Percentiles rank a stretch among this genome's conserved stretches.
These are phyloP conservation scores for Pascua sp. DNA, from an alignment of 1,284 basidiomycete species.

Conservation along the genomic window DNA sequence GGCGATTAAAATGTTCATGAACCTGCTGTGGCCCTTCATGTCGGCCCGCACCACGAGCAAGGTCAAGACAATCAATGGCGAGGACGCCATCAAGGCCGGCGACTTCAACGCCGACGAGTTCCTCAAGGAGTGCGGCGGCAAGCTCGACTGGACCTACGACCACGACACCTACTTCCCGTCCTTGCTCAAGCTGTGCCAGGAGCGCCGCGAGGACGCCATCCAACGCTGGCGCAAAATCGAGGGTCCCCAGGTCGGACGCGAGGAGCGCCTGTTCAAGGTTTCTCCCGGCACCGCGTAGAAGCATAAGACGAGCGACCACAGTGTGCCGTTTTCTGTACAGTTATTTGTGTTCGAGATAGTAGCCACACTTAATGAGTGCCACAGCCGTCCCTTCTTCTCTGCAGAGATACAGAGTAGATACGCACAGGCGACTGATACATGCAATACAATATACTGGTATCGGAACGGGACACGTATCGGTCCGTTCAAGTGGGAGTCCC, in stretches of 20 bases:
- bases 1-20: slow-evolving; percentile 37
- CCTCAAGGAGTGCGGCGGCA: slow-evolving; percentile 30
- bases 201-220: slow-evolving; percentile 24
- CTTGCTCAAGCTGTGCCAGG: slow-evolving; percentile 27
- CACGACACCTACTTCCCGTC: slow-evolving; percentile 37
- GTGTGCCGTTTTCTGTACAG: too few species aligned
- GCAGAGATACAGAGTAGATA: too few species aligned
- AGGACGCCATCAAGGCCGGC: slow-evolving; percentile 21
- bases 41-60: slow-evolving; percentile 31
- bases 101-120: slow-evolving; percentile 20
- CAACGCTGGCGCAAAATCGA: slow-evolving; percentile 27
- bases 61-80: slow-evolving; percentile 24
- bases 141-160: slow-evolving; percentile 29
- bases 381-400: too few species aligned
- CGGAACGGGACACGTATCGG: too few species aligned
- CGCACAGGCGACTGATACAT: too few species aligned
- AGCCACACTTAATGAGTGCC: too few species aligned
- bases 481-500: too few species aligned
- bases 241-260: slow-evolving; percentile 26
- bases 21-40: slow-evolving; percentile 43
- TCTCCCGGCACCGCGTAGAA: neutral
- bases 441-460: too few species aligned
- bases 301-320: neutral
- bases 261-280: slow-evolving; percentile 32
- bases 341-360: too few species aligned